Conservation (phyloP, 2,329 filamentous ascomycete genomes). For the Colletotrichum filicis region DNA sequence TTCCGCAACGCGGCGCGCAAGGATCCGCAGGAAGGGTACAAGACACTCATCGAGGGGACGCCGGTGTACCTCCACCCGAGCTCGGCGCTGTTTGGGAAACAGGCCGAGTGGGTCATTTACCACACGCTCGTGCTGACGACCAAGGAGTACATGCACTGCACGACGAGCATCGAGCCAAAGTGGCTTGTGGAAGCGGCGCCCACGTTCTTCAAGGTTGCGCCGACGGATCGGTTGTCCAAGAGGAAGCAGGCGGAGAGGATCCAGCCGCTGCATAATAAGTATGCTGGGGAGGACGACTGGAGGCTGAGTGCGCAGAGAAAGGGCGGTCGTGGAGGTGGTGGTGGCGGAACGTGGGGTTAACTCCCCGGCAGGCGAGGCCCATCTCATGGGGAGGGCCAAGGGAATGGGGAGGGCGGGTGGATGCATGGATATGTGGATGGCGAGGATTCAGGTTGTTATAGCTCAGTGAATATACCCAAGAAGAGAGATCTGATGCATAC, state of each 20-base stretch:
- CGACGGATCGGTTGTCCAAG: slow-evolving; percentile 87
- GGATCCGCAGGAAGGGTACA: slow-evolving; percentile 96
- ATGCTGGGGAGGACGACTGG: slow-evolving; percentile 94
- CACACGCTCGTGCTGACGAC: slow-evolving; percentile 91
- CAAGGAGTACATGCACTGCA: slow-evolving; percentile 98
- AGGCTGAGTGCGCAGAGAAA: slow-evolving; percentile 87
- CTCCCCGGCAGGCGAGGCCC: not conserved
- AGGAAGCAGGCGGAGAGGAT: slow-evolving; percentile 94
- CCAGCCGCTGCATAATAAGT: slow-evolving; percentile 94
- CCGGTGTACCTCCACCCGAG: slow-evolving; percentile 95
- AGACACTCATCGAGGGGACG: slow-evolving; percentile 94
- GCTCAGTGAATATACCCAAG: slow-evolving; percentile 10
- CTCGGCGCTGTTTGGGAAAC: slow-evolving; percentile 93
- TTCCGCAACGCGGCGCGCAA: slow-evolving; percentile 96
- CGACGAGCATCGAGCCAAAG: slow-evolving; percentile 93
- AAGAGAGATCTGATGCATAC: not conserved
- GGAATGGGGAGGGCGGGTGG: too few relatives aligned
- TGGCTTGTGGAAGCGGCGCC: slow-evolving; percentile 96
- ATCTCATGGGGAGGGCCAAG: not conserved
- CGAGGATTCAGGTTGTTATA: not conserved
- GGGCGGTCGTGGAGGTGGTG: slow-evolving; percentile 83
- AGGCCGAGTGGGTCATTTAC: slow-evolving; percentile 96
- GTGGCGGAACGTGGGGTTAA: slow-evolving; percentile 92
- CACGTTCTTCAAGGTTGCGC: slow-evolving; percentile 97
- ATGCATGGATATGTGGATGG: too few relatives aligned